Percentiles rank a stretch among this genome's conserved stretches.
Evolutionary conservation across 805 yeast species (phyloP).

Genomic region (Metschnikowia hibisci): DNA sequence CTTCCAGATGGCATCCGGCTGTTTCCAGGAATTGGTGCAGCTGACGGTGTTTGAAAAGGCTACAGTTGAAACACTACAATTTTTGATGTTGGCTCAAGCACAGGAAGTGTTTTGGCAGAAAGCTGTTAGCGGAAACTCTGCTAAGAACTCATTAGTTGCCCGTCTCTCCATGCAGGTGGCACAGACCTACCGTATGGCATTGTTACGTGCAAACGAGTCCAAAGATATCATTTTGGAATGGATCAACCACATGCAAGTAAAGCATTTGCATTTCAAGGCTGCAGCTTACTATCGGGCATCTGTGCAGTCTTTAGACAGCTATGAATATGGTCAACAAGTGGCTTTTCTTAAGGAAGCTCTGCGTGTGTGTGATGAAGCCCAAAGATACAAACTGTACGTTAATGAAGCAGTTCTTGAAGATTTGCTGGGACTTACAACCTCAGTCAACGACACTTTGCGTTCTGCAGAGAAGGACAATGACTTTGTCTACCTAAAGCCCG

Average conservation of each 20-base stretch:
- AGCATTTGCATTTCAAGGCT: slow-evolving; percentile 62
- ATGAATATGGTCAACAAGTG: slow-evolving; percentile 71
- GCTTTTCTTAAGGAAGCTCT: slow-evolving; percentile 49
- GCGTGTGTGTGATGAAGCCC: slow-evolving; percentile 34
- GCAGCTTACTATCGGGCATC: slow-evolving; percentile 68
- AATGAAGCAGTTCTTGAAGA: slow-evolving; percentile 47
- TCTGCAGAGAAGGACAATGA: slow-evolving; percentile 77
- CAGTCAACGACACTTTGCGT: slow-evolving; percentile 43
- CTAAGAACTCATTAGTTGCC: slow-evolving; percentile 60
- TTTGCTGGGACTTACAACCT: slow-evolving; percentile 44
- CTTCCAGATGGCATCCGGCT: slow-evolving; percentile 73
- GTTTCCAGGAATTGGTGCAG: slow-evolving; percentile 39
- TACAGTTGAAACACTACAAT: slow-evolving; percentile 48
- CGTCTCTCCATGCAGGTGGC: slow-evolving; percentile 63
- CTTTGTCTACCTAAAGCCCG: slow-evolving; percentile 63
- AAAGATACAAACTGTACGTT: slow-evolving; percentile 40
- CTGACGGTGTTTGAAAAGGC: slow-evolving; percentile 36
- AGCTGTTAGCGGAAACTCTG: slow-evolving; percentile 43
- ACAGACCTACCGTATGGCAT: slow-evolving; percentile 48
- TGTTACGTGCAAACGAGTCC: slow-evolving; percentile 38
- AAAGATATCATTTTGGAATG: slow-evolving; percentile 54
- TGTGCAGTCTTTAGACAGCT: slow-evolving; percentile 39
- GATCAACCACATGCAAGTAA: slow-evolving; percentile 57
- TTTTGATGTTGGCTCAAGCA: slow-evolving; percentile 72
- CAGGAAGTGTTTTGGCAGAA: slow-evolving; percentile 84